Conservation (phyloP, 257 asterid species). For the Solanum acaule region DNA sequence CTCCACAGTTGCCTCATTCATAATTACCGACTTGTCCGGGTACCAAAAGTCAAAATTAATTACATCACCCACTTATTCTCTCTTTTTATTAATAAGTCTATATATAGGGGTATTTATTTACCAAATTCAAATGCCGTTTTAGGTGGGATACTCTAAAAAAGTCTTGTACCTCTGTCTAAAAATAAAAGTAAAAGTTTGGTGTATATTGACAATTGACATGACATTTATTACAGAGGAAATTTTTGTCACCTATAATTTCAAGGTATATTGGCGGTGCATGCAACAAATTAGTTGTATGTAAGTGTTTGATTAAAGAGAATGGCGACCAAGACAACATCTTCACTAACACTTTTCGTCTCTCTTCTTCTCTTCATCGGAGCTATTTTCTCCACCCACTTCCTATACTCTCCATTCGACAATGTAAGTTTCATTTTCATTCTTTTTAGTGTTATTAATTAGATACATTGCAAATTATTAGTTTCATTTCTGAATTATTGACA, state of each 20-base stretch:
- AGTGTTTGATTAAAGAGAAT: not conserved
- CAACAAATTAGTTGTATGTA: not conserved
- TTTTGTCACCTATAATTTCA: not conserved
- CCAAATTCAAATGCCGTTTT: not conserved
- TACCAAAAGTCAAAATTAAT: not conserved
- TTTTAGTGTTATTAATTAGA: too few relatives aligned
- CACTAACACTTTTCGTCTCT: constrained; percentile 26
- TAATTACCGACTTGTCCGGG: not conserved
- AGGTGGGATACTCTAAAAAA: not conserved
- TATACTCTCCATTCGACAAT: constrained; percentile 30
- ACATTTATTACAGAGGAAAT: not conserved
- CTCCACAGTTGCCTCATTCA: not conserved
- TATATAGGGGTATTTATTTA: not conserved
- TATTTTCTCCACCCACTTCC: constrained; percentile 65
- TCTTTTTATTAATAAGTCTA: not conserved
- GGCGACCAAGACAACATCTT: constrained; percentile 17
- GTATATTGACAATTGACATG: not conserved
- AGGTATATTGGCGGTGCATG: not conserved
- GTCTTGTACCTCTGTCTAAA: not conserved
- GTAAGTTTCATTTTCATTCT: constrained; percentile 26
- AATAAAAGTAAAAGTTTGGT: not conserved
- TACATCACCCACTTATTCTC: not conserved
- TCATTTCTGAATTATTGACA: too few relatives aligned
- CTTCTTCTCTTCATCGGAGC: constrained; percentile 48
- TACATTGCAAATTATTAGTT: not conserved